phyloP scores from a whole-genome alignment of 2,329 filamentous ascomycete species.

The Purpureocillium lavendulum region DNA sequence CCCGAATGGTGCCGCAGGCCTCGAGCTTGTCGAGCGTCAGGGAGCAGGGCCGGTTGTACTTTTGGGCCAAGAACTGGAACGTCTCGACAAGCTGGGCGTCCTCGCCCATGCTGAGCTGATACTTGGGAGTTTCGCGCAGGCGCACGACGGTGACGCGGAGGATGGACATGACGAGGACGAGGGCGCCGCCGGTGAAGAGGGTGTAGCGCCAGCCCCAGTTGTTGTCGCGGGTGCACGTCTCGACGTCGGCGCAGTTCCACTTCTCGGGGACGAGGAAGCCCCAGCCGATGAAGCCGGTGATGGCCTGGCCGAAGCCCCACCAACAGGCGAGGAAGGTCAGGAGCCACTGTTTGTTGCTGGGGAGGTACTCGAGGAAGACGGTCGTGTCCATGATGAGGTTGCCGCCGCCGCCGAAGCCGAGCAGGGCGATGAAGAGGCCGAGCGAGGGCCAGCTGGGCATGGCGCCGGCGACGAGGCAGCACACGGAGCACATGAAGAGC shows the following conservation, averaged over 20 bases:
- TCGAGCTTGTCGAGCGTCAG: slow-evolving; percentile 37
- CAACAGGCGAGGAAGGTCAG: slow-evolving; percentile 36
- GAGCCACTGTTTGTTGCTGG: slow-evolving; percentile 37
- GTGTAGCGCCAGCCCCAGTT: slow-evolving; percentile 44
- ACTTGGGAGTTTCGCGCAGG: slow-evolving; percentile 40
- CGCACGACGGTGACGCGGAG: slow-evolving; percentile 36
- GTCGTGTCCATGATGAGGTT: slow-evolving; percentile 43
- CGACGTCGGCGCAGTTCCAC: slow-evolving; percentile 29
- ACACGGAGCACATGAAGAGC: slow-evolving; percentile 52
- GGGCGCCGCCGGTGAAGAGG: slow-evolving; percentile 34
- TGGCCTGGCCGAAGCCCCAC: slow-evolving; percentile 44
- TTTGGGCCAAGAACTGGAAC: slow-evolving; percentile 41
- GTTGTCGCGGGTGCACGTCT: slow-evolving; percentile 34
- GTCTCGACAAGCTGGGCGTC: slow-evolving; percentile 40
- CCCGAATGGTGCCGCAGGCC: slow-evolving; percentile 33
- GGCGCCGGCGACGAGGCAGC: slow-evolving; percentile 53
- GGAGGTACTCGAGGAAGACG: slow-evolving; percentile 44
- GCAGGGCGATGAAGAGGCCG: slow-evolving; percentile 53
- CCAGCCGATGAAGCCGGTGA: slow-evolving; percentile 36
- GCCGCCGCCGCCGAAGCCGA: slow-evolving; percentile 51
- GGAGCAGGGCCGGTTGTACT: slow-evolving; percentile 24
- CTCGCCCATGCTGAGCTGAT: slow-evolving; percentile 34
- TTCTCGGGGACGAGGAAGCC: slow-evolving; percentile 39
- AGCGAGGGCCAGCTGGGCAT: slow-evolving; percentile 59
- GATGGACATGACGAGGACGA: slow-evolving; percentile 35